Percentiles rank a stretch among this genome's conserved stretches.
phyloP scores from a whole-genome alignment of 257 asterid species.

The Leonotis leonurus region DNA sequence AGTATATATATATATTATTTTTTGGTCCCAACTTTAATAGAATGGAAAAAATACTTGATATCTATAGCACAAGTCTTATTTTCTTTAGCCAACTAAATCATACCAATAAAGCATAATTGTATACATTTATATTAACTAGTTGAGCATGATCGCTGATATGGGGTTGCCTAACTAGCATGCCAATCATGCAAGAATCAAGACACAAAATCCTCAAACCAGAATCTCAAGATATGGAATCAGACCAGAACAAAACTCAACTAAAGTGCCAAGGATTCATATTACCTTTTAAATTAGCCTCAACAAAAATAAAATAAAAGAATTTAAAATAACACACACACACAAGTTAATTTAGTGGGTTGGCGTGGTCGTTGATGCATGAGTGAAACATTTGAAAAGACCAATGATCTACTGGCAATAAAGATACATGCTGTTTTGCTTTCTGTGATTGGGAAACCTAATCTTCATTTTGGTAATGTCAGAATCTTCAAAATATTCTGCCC shows the following conservation, averaged over 20 bases:
- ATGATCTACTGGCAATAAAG: neutral
- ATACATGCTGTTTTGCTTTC: neutral
- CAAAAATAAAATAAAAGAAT: too few species aligned
- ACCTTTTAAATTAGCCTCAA: neutral
- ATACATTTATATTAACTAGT: too few species aligned
- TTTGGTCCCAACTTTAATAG: too few species aligned
- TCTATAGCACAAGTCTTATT: too few species aligned
- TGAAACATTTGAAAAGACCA: neutral
- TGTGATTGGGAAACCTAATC: constrained; percentile 18
- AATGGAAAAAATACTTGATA: too few species aligned
- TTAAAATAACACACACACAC: too few species aligned
- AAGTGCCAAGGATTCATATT: neutral
- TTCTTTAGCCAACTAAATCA: neutral
- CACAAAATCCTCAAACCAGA: neutral
- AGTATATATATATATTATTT: too few species aligned
- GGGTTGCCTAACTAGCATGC: neutral
- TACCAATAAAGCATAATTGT: too few species aligned
- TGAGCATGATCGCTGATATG: neutral
- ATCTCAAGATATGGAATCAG: neutral
- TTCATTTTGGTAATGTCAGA: constrained; percentile 6
- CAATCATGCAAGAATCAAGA: neutral
- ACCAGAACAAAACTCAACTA: neutral
- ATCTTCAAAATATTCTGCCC: constrained; percentile 16
- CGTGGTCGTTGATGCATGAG: neutral
- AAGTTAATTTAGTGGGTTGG: constrained; percentile 24